Evolutionary conservation across 345 rosid species (phyloP).

Genomic region (Euphorbia lathyris): DNA sequence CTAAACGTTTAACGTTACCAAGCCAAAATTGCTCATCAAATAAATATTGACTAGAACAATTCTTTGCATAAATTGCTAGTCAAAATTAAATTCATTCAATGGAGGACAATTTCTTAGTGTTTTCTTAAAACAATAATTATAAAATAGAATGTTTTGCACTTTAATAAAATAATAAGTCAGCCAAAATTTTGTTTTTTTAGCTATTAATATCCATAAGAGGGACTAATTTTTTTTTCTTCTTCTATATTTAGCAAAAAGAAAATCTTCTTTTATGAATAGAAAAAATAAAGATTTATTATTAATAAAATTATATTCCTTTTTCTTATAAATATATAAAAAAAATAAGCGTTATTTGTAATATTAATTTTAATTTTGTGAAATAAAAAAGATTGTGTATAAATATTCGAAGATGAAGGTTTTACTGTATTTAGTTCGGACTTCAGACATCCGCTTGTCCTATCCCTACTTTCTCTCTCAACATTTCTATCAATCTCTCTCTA

Average conservation of each 20-base stretch:
- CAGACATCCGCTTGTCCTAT: not conserved
- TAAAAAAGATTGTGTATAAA: no score
- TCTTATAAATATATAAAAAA: no score
- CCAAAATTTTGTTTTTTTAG: not conserved
- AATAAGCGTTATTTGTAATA: no score
- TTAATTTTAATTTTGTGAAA: no score
- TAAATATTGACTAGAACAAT: not conserved
- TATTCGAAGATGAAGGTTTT: no score
- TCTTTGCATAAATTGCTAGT: no score
- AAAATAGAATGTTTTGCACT: not conserved
- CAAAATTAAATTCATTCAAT: not conserved
- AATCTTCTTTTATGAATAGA: no score
- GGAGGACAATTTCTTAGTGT: not conserved
- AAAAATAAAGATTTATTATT: no score
- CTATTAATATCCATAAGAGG: not conserved
- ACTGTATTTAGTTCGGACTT: conserved; percentile 14
- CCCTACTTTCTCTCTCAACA: conserved; percentile 19
- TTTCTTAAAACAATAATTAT: not conserved
- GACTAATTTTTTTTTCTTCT: not conserved
- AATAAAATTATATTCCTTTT: no score
- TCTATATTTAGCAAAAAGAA: conserved; percentile 15
- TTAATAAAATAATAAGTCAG: not conserved
- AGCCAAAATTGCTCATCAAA: no score
- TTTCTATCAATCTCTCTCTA: conserved; percentile 22
- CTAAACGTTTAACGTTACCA: no score